Conservation (phyloP, 805 yeast species). For the Priceomyces haplophilus region DNA sequence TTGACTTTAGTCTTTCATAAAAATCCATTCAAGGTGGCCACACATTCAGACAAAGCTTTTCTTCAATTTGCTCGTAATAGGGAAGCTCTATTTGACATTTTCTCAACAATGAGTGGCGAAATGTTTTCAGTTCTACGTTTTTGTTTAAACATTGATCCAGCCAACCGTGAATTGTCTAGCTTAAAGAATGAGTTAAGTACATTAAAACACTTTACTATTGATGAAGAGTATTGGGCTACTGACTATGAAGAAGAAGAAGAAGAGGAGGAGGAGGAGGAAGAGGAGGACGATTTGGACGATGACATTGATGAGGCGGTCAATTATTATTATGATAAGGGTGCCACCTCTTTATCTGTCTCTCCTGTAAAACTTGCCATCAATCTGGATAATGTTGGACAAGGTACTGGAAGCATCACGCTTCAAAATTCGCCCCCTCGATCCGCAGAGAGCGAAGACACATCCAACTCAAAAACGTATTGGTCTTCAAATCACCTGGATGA, state of each 20-base stretch:
- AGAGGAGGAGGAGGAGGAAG: slow-evolving; percentile 20
- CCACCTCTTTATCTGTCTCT: slow-evolving; percentile 9
- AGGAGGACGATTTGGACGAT: slow-evolving; percentile 20
- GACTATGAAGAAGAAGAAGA: slow-evolving; percentile 51
- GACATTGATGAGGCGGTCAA: slow-evolving; percentile 13
- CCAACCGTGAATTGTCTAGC: slow-evolving; percentile 63
- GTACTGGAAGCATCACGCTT: background rate
- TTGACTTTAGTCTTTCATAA: slow-evolving; percentile 84
- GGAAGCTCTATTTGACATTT: slow-evolving; percentile 87
- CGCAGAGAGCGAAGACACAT: slow-evolving; percentile 14
- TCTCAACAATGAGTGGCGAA: slow-evolving; percentile 84
- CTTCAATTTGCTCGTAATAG: slow-evolving; percentile 82
- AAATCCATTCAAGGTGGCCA: slow-evolving; percentile 81
- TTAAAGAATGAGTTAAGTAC: slow-evolving; percentile 60
- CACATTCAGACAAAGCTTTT: slow-evolving; percentile 76
- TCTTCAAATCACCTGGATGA: slow-evolving; percentile 5
- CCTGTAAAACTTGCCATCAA: slow-evolving; percentile 11
- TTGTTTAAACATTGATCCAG: slow-evolving; percentile 80
- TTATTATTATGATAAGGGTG: slow-evolving; percentile 6
- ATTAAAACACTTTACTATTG: slow-evolving; percentile 73
- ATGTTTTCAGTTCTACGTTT: slow-evolving; percentile 79
- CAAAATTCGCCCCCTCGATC: slow-evolving; percentile 10
- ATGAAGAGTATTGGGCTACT: slow-evolving; percentile 54
- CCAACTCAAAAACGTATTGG: slow-evolving; percentile 7
- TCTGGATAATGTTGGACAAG: slow-evolving; percentile 4